These are phyloP conservation scores for Moniliella sp. DNA, from an alignment of 1,284 basidiomycete genomes.

Conservation along the genomic window DNA sequence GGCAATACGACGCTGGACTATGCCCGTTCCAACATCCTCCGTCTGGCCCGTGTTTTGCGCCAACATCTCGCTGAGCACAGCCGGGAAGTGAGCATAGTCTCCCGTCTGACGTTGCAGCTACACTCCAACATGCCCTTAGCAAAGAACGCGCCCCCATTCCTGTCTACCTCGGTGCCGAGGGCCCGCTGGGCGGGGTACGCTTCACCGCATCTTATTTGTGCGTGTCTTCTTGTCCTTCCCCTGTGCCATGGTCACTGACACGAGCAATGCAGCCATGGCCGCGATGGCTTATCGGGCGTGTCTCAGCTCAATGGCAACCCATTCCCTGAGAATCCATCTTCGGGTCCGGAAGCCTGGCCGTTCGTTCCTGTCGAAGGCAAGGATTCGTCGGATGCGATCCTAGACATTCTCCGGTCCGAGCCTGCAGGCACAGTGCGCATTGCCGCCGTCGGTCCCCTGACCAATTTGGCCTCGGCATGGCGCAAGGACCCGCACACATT, in stretches of 20 bases:
- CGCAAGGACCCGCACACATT: slow-evolving; percentile 43
- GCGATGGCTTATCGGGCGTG: slow-evolving; percentile 23
- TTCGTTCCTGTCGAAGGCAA: slow-evolving; percentile 33
- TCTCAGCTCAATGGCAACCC: slow-evolving; percentile 16
- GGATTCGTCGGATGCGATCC: slow-evolving; percentile 44
- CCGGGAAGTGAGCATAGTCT: background rate
- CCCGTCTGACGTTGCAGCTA: too few species aligned
- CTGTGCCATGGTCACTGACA: background rate
- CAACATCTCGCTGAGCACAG: slow-evolving; percentile 47
- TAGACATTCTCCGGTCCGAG: slow-evolving; percentile 46
- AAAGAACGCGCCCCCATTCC: too few species aligned
- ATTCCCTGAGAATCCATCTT: slow-evolving; percentile 14
- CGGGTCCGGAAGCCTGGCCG: slow-evolving; percentile 2
- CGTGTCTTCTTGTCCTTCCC: slow-evolving; percentile 1
- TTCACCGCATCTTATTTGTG: slow-evolving; percentile 61
- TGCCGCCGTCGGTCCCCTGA: slow-evolving; percentile 66
- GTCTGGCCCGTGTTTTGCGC: slow-evolving; percentile 45
- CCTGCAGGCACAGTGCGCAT: slow-evolving; percentile 53
- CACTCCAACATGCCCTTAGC: too few species aligned
- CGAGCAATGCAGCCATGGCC: slow-evolving; percentile 16
- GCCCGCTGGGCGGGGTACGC: slow-evolving; percentile 53
- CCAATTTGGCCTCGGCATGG: slow-evolving; percentile 56
- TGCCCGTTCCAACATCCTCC: slow-evolving; percentile 40
- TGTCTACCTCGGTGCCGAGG: slow-evolving; percentile 43
- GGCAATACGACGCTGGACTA: slow-evolving; percentile 36